phyloP scores from a whole-genome alignment of 345 rosid species.

The Limnanthes douglasii region DNA sequence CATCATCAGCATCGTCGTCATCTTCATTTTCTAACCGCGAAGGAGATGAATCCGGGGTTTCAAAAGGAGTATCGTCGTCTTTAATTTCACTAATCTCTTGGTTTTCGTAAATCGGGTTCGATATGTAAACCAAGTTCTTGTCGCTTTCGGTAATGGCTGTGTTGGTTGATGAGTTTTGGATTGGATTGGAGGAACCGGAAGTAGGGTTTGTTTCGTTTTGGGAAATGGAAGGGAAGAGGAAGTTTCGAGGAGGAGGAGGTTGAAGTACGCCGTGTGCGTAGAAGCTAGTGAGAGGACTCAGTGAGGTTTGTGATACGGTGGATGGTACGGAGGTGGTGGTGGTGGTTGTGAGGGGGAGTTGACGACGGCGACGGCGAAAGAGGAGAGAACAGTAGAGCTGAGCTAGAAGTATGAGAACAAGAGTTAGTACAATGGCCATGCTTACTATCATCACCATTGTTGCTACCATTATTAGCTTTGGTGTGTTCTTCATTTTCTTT shows the following conservation, averaged over 20 bases:
- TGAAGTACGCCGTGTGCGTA: conserved; percentile 54
- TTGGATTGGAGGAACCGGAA: conserved; percentile 14
- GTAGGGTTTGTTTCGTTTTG: no score
- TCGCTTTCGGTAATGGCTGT: not conserved
- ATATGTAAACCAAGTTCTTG: conserved; percentile 43
- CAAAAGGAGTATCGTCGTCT: conserved; percentile 40
- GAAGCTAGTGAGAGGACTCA: conserved; percentile 27
- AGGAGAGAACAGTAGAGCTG: conserved; percentile 83
- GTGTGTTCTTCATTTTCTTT: conserved; percentile 58
- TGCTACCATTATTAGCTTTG: conserved; percentile 79
- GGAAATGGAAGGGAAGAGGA: not conserved
- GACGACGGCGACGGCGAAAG: conserved; percentile 33
- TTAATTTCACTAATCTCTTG: conserved; percentile 14
- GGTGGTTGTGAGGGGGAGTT: conserved; percentile 11
- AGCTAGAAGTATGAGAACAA: conserved; percentile 61
- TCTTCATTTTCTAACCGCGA: conserved; percentile 40
- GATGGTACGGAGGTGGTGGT: conserved; percentile 11
- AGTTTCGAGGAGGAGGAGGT: conserved; percentile 28
- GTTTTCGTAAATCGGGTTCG: conserved; percentile 73
- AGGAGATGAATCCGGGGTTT: conserved; percentile 77
- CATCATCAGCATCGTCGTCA: conserved; percentile 11
- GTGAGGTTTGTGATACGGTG: conserved; percentile 8
- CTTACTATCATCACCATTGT: conserved; percentile 67
- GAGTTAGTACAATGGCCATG: conserved; percentile 55
- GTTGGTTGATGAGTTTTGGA: conserved; percentile 14